Base-by-base conservation (phyloP, 2,329 filamentous ascomycete species). In the Raffaelea deltoideospora region DNA sequence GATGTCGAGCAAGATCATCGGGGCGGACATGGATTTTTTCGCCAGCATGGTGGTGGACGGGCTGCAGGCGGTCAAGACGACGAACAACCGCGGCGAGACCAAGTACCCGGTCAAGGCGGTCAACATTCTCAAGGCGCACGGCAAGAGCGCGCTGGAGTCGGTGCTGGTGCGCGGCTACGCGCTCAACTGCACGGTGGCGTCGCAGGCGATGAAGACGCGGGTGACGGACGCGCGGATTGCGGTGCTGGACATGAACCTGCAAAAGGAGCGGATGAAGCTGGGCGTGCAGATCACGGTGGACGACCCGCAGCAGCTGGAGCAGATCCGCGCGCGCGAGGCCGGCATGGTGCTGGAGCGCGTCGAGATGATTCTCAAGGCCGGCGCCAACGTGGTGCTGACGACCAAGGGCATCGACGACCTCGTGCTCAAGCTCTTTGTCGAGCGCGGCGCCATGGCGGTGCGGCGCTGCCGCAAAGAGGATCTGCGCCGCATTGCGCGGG, bases 41-140 rank as follows among this genome's bases (percentile, higher is more conserved):
- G 76, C 88, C 48, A 82, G 90, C 61, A 92, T 98, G 80, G 86
- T 87, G 11, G 90, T 98, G 35, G 88, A 98, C 59, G 87, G 83
- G 46, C 95, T 98, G 70, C 77, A 82, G 55, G 81, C 87, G 37
- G 90, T 98, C 53, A 95, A 94, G 71, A 77, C 80, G 32, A 84
- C 80, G 41, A 95, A 95, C 64, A 86, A 82, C 64, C 79, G 79
- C 60, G 79, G 74, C 59, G 90, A 98, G 63, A 64, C 74, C 56
- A 98, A 95, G 65, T 98, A 96, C 61, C 90, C 90, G 4, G 90
- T 98, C 53, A 98, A 98, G 70, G 90, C 90, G 17, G 90, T 98
- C 57, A 98, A 98, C 59, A 85, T 98, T 43, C 77, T 98, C 47
- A 98, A 98, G 67, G 90, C 90, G 27, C 90, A 98, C 57, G 90